Percentiles rank a stretch among this genome's conserved stretches.
Conservation (phyloP, 768 basidiomycete species). For the Fomitopsis serialis region DNA sequence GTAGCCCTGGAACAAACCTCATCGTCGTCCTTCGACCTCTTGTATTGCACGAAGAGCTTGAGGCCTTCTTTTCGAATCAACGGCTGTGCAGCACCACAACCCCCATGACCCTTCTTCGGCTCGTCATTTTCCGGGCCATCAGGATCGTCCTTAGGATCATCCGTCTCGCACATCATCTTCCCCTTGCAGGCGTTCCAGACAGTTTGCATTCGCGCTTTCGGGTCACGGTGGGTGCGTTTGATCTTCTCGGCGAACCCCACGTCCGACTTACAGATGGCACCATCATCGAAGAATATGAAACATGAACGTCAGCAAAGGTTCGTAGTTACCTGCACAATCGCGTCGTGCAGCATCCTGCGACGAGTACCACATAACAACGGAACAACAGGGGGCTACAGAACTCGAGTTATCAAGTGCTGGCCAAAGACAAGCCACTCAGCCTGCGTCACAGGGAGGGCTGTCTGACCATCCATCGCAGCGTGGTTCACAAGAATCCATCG, state of each 20-base stretch:
- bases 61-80: constrained; percentile 89
- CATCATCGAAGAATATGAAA: constrained; percentile 39
- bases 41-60: constrained; percentile 92
- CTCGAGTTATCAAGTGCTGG: constrained; percentile 59
- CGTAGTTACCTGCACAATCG: constrained; percentile 25
- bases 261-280: constrained; percentile 59
- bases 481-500: constrained; percentile 19
- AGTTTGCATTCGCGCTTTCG: constrained; percentile 80
- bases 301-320: constrained; percentile 59
- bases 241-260: constrained; percentile 82
- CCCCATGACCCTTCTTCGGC: constrained; percentile 89
- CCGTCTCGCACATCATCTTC: constrained; percentile 84
- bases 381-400: constrained; percentile 57
- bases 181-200: constrained; percentile 86
- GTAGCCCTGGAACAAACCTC: constrained; percentile 57
- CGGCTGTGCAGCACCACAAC: constrained; percentile 92
- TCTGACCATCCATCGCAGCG: constrained; percentile 37
- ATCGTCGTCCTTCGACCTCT: constrained; percentile 90
- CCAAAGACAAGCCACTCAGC: constrained; percentile 42
- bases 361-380: constrained; percentile 26
- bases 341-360: constrained; percentile 19
- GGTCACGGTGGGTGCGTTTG: constrained; percentile 79
- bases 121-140: constrained; percentile 66
- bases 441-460: constrained; percentile 72
- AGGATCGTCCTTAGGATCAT: constrained; percentile 83